Evolutionary conservation across 2,329 filamentous ascomycete genomes (phyloP).

Genomic region (Aspergillus sergii): DNA sequence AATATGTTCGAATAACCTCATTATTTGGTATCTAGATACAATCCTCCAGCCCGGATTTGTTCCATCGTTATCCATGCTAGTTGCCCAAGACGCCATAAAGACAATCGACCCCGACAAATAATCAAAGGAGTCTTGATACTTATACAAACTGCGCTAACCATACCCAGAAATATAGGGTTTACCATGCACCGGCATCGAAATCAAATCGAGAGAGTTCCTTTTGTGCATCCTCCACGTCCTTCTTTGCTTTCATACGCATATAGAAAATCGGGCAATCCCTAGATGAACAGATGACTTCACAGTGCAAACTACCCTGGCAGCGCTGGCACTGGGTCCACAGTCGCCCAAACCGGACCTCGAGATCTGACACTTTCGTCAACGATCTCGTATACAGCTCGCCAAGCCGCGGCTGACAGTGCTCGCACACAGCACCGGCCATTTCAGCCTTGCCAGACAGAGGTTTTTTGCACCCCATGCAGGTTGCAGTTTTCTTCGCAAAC

Average conservation of each 20-base stretch:
- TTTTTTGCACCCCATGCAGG: slow-evolving; percentile 99
- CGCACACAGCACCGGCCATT: slow-evolving; percentile 81
- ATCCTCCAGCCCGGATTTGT: background rate
- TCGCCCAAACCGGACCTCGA: slow-evolving; percentile 88
- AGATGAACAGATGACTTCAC: slow-evolving; percentile 95
- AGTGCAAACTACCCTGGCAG: slow-evolving; percentile 97
- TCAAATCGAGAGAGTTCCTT: slow-evolving; percentile 91
- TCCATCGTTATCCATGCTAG: slow-evolving; percentile 6
- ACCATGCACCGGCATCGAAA: slow-evolving; percentile 74
- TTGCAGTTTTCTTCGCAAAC: slow-evolving; percentile 96
- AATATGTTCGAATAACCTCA: background rate
- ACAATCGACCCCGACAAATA: background rate
- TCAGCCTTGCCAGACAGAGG: slow-evolving; percentile 80
- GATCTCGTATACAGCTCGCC: slow-evolving; percentile 94
- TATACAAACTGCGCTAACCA: slow-evolving; percentile 19
- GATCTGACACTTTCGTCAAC: slow-evolving; percentile 81
- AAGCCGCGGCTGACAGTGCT: slow-evolving; percentile 79
- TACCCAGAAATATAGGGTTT: slow-evolving; percentile 14
- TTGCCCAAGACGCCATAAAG: slow-evolving; percentile 17
- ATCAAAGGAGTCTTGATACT: slow-evolving; percentile 9
- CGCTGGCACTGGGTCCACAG: slow-evolving; percentile 98
- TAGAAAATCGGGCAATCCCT: slow-evolving; percentile 99
- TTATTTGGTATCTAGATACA: slow-evolving; percentile 10
- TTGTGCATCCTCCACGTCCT: slow-evolving; percentile 93
- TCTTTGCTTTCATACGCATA: slow-evolving; percentile 99